Evolutionary conservation across 805 yeast genomes (phyloP), one percentile per base, ranked within the genome.

Genomic region (Kodamaea hsintzibuensis): DNA sequence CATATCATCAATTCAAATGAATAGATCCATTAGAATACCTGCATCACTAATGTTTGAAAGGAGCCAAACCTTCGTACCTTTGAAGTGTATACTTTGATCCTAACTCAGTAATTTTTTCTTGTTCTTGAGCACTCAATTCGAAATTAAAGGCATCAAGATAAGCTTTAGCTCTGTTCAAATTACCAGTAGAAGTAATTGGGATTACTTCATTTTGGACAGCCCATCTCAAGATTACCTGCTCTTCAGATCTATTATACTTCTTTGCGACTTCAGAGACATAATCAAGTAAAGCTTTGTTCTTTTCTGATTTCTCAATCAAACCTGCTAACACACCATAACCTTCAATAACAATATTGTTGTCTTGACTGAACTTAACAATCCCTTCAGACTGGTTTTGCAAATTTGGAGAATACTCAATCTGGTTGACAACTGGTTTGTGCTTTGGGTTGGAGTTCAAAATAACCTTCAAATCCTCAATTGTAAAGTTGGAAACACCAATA

Each of bases 101-200:
- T 25, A 55, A 64, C 6, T 56, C 54, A 51, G 65, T 70, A 27
- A 73, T 69, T 35, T 52, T 17, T 13, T 60, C 56, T 10, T 68
- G 59, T 46, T 88, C 95, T 1, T 70, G 82, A 1, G 68, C 61
- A 2, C 76, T 69, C 54, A 89, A 70, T 58, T 78, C 70, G 58
- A 89, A 86, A 30, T 75, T 77, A 57, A 82, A 83, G 30, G 86
- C 70, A 14, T 81, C 80, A 56, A 83, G 71, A 13, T 83, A 78
- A 60, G 84, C 83, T 54, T 69, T 63, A 56, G 87, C 75, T 66
- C 96, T 80, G 49, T 78, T 78, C 19, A 65, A 63, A 52, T 82
- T 80, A 2, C 85, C 77, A 2, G 91, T 82, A 8, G 95, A 88
- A 5, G 96, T 89, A 16, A 90, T 72, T 19, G 96, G 96, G 39